These are phyloP conservation scores for Daldinia caldariorum DNA, from an alignment of 495 filamentous ascomycete genomes.

Conservation along the genomic window DNA sequence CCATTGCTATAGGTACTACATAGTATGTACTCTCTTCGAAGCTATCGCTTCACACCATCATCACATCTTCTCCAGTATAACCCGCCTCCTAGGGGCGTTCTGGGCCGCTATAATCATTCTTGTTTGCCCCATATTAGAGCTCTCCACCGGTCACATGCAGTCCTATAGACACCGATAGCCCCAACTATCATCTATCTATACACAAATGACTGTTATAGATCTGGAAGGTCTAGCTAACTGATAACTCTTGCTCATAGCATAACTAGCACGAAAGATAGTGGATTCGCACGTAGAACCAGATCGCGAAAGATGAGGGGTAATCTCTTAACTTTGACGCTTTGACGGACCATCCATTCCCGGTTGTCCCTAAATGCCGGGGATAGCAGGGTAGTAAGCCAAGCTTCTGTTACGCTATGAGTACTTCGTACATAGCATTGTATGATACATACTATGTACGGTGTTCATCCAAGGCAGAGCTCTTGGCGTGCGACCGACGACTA, in stretches of 20 bases:
- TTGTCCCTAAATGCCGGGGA: constrained; percentile 35
- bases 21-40: constrained; percentile 35
- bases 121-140: constrained; percentile 30
- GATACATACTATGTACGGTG: constrained; percentile 9
- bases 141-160: constrained; percentile 47
- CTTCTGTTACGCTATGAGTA: constrained; percentile 32
- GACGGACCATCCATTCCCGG: constrained; percentile 36
- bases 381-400: constrained; percentile 35
- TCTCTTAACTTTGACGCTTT: constrained; percentile 28
- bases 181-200: constrained; percentile 34
- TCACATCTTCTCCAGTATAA: constrained; percentile 28
- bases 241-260: constrained; percentile 17
- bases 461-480: constrained; percentile 15
- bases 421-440: constrained; percentile 30
- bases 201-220: constrained; percentile 26
- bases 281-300: constrained; percentile 40
- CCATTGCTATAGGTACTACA: constrained; percentile 20
- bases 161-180: constrained; percentile 25
- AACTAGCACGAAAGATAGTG: constrained; percentile 30
- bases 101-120: constrained; percentile 34
- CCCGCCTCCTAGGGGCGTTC: constrained; percentile 39
- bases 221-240: constrained; percentile 30
- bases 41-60: constrained; percentile 44
- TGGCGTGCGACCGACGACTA: constrained; percentile 6
- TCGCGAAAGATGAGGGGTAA: constrained; percentile 48